Conservation (phyloP, 345 rosid species). For the Linum trigynum region DNA sequence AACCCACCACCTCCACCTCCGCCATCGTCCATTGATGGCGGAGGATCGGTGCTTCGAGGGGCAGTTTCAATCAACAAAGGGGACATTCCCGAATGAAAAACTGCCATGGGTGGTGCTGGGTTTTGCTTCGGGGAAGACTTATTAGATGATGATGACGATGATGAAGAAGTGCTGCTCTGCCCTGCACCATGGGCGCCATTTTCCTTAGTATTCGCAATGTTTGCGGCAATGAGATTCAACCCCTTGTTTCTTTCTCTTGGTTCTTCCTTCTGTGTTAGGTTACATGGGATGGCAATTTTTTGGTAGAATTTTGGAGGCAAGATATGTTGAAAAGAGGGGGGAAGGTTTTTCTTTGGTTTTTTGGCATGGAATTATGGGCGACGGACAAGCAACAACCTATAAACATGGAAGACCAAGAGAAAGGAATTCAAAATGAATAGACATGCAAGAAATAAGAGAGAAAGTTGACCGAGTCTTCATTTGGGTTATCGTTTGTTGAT, state of each 20-base stretch:
- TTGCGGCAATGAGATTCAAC: conserved; percentile 12
- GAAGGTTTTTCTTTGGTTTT: background rate
- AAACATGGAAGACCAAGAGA: background rate
- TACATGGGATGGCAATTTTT: background rate
- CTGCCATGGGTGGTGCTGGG: background rate
- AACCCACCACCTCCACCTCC: conserved; percentile 15
- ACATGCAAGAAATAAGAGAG: no score
- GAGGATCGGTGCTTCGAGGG: background rate
- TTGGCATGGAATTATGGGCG: background rate
- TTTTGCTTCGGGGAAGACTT: conserved; percentile 16
- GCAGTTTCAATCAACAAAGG: conserved; percentile 17
- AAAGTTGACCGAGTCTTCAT: no score
- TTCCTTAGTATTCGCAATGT: conserved; percentile 36
- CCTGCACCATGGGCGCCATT: conserved; percentile 29
- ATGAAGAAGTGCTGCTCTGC: conserved; percentile 11
- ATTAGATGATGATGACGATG: conserved; percentile 23
- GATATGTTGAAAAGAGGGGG: background rate
- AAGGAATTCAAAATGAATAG: no score
- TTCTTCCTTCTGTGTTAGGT: background rate
- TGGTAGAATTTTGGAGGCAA: background rate
- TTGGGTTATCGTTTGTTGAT: no score
- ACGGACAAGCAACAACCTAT: background rate
- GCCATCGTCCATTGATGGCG: background rate
- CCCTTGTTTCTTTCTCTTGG: background rate
- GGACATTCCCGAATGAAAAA: background rate